phyloP scores from a whole-genome alignment of 2,329 filamentous ascomycete species.

The Apiospora phragmitis region DNA sequence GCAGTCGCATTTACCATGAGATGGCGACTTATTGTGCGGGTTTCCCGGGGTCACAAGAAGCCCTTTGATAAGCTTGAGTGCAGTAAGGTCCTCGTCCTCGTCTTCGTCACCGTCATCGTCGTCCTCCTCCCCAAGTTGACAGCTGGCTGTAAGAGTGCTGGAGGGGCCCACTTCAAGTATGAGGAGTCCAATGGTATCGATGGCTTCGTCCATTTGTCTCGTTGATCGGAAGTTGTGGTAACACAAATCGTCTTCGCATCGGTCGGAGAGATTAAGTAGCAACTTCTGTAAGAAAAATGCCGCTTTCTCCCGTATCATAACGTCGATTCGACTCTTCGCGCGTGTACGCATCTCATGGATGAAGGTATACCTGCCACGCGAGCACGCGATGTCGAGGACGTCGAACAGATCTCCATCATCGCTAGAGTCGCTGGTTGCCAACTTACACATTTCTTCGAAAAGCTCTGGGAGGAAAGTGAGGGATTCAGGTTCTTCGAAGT shows the following conservation, averaged over 20 bases:
- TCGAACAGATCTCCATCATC: background rate
- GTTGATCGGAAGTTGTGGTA: background rate
- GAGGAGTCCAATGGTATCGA: background rate
- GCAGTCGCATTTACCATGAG: rapidly evolving
- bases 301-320: background rate
- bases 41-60: background rate
- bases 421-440: background rate
- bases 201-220: background rate
- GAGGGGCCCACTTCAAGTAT: background rate
- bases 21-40: background rate
- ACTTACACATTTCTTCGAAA: background rate
- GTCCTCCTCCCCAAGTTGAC: background rate
- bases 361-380: background rate
- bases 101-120: background rate
- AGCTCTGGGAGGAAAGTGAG: background rate
- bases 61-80: background rate
- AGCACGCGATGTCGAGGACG: background rate
- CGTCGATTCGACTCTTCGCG: background rate
- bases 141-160: background rate
- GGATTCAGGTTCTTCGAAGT: background rate
- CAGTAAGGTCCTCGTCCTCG: background rate
- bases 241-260: background rate
- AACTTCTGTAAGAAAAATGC: background rate
- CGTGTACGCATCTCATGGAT: background rate
- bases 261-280: background rate